Evolutionary conservation across 1,284 basidiomycete species (phyloP), one percentile per base, ranked within the genome.

Genomic region (Puccinia coronata): DNA sequence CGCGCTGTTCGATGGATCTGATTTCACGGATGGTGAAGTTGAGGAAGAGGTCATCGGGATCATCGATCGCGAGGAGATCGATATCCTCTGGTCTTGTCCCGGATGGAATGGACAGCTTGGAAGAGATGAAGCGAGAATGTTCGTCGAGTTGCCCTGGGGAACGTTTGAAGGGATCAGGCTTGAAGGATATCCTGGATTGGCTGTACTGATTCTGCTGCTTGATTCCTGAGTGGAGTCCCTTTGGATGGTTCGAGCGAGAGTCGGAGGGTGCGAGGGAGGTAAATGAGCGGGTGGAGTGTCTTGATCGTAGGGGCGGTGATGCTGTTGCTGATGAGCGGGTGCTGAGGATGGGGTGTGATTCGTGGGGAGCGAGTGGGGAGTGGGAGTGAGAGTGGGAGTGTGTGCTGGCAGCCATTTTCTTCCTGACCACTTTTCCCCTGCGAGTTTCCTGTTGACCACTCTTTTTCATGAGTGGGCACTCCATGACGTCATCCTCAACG

Each of bases 1-100:
- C 75, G 28, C 75, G 57, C 23, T 49, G 61, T 43, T 63, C 75
- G 43, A 77, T 63, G 14, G 49, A 47, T 20, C 61, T 39, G 61
- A 77, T 53, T 31, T 77, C 59, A n/a, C 75, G 36, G 39, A 77
- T 53, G 31, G 75, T 47, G 43, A 77, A 77, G 43, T 57, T 25
- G 39, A 63, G 59, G 61, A 77, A 77, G 9, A 77, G 61, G 47
- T 63, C 75, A 67, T 77, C 75, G 12, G 75, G 75, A 53, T 77
- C 39, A 5, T 67, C 59, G 25, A 77, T 77, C 9, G 75, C 47
- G 4, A 77, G 57, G 41, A 77, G 41, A 34, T 77, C 75, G 41
- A 77, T 28, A 25, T 77, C 75, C 25, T 75, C 73, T 36, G 73
- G 73, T 57, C 73, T 57, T 18, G 57, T 63, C 18, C 47, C 41